Evolutionary conservation across 2,329 filamentous ascomycete genomes (phyloP).

Genomic region (Knufia fluminis): DNA sequence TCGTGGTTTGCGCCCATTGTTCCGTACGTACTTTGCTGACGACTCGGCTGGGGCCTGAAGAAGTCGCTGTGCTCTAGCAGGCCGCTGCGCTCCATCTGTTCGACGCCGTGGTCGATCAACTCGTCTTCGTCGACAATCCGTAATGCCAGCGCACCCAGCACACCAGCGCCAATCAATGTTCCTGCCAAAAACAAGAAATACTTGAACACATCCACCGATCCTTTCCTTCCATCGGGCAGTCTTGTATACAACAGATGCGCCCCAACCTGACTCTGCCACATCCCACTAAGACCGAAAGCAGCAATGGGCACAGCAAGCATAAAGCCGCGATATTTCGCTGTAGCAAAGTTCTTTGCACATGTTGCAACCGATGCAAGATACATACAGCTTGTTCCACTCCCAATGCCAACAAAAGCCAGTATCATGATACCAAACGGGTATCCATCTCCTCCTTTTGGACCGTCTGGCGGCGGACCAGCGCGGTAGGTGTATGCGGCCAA

Average conservation of each 20-base stretch:
- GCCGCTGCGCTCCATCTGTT: conserved; percentile 83
- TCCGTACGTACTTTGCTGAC: conserved; percentile 44
- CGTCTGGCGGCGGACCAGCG: conserved; percentile 44
- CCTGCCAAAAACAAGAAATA: conserved; percentile 81
- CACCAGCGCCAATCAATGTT: conserved; percentile 60
- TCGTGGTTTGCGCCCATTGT: conserved; percentile 35
- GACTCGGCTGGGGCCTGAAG: conserved; percentile 45
- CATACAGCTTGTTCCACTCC: conserved; percentile 75
- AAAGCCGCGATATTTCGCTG: conserved; percentile 75
- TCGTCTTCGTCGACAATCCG: conserved; percentile 75
- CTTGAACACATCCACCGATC: conserved; percentile 63
- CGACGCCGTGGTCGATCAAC: conserved; percentile 80
- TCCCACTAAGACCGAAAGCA: conserved; percentile 82
- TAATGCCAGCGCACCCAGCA: conserved; percentile 65
- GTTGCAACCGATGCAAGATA: conserved; percentile 88
- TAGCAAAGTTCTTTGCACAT: conserved; percentile 95
- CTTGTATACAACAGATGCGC: conserved; percentile 66
- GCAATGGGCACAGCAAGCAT: conserved; percentile 87
- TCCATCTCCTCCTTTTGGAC: conserved; percentile 40
- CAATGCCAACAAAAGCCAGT: conserved; percentile 71
- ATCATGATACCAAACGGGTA: conserved; percentile 80
- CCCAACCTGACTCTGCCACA: conserved; percentile 89
- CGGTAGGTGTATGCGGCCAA: conserved; percentile 71
- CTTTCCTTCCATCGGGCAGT: conserved; percentile 51
- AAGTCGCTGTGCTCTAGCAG: conserved; percentile 67